Evolutionary conservation across 2,329 filamentous ascomycete species (phyloP).

Genomic region (Sclerotinia borealis): DNA sequence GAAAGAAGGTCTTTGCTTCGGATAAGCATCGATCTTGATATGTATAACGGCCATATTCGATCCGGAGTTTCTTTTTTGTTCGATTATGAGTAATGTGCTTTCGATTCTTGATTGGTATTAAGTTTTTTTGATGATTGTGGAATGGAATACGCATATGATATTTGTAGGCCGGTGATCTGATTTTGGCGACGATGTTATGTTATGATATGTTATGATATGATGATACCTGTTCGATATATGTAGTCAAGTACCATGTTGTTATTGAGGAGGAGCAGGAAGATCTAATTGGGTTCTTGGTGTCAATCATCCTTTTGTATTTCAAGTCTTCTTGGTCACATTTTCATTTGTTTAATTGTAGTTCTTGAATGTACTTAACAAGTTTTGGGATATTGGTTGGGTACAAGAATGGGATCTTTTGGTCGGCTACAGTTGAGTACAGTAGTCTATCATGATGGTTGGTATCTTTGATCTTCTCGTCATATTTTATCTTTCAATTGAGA

Average conservation of each 20-base stretch:
- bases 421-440: not conserved
- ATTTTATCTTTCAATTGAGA: not conserved
- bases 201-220: not conserved
- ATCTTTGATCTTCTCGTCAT: not conserved
- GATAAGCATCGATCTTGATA: not conserved
- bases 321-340: not conserved
- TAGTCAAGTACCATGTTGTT: not conserved
- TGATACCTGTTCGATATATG: not conserved
- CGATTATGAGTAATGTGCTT: not conserved
- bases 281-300: not conserved
- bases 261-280: not conserved
- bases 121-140: constrained; percentile 8
- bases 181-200: constrained; percentile 1
- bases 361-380: constrained; percentile 6
- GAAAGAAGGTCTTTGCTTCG: constrained; percentile 14
- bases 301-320: constrained; percentile 5
- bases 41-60: constrained; percentile 5
- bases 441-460: not conserved
- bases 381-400: not conserved
- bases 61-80: constrained; percentile 1
- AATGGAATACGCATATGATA: not conserved
- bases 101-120: constrained; percentile 10
- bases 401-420: not conserved
- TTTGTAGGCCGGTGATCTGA: not conserved
- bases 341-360: not conserved